Percentiles rank a stretch among this genome's conserved stretches.
Evolutionary conservation across 352 stramenopile species (phyloP).

Genomic region (Phytophthora pistaciae): DNA sequence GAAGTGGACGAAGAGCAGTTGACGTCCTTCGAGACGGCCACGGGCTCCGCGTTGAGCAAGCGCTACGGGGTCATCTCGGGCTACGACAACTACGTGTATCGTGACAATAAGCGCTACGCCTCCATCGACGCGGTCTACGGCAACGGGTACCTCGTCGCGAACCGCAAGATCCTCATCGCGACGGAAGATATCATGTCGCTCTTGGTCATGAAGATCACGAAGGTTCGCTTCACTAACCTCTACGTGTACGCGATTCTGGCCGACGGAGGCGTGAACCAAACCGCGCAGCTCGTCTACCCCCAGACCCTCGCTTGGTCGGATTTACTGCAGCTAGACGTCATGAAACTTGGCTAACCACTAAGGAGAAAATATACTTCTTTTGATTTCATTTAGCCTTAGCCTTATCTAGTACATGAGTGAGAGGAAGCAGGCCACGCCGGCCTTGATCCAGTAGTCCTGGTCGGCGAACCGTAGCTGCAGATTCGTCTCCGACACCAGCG

Average conservation of each 20-base stretch:
- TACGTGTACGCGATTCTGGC: conserved; percentile 42
- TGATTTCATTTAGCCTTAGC: not conserved
- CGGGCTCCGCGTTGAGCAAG: conserved; percentile 24
- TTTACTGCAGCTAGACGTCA: conserved; percentile 26
- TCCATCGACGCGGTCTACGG: conserved; percentile 48
- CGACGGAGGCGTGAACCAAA: conserved; percentile 41
- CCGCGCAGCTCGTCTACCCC: conserved; percentile 37
- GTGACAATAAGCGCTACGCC: conserved; percentile 42
- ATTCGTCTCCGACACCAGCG: conserved; percentile 95
- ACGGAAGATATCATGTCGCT: conserved; percentile 42
- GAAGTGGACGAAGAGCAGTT: conserved; percentile 1
- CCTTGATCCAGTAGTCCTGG: conserved; percentile 97
- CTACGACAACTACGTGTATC: conserved; percentile 49
- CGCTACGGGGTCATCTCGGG: conserved; percentile 43
- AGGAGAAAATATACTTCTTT: not conserved
- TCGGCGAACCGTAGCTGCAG: conserved; percentile 91
- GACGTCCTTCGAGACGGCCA: conserved; percentile 36
- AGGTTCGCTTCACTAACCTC: conserved; percentile 35
- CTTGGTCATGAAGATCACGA: conserved; percentile 41
- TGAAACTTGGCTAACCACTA: conserved; percentile 30
- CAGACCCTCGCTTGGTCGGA: conserved; percentile 31
- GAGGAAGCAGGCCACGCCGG: conserved; percentile 94
- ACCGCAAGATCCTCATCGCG: conserved; percentile 43
- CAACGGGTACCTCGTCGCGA: conserved; percentile 44
- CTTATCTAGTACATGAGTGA: conserved; percentile 90